phyloP scores from a whole-genome alignment of 306 rosid species.

The Cucurbita maxima region DNA sequence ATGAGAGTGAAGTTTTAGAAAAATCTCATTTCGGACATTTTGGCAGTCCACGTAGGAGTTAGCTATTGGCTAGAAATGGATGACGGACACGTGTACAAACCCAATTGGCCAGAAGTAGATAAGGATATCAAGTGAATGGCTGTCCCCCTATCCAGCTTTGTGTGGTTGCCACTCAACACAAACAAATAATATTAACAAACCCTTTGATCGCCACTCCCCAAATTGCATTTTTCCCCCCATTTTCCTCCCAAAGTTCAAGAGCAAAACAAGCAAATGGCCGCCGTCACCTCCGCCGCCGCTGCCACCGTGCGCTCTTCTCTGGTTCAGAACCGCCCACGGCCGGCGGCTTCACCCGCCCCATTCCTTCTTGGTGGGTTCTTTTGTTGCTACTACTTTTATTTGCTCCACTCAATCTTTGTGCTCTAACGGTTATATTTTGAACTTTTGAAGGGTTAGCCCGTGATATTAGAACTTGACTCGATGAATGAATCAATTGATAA shows the following conservation, averaged over 20 bases:
- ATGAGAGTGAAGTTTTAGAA: not conserved
- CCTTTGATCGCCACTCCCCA: conserved; percentile 4
- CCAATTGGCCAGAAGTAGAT: conserved; percentile 39
- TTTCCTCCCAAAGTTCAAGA: not conserved
- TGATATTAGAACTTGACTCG: too few relatives aligned
- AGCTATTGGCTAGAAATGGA: conserved; percentile 1
- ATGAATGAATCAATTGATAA: too few relatives aligned
- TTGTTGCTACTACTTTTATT: not conserved
- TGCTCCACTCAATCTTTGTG: not conserved
- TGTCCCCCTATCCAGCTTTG: conserved; percentile 25
- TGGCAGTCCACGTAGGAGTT: not conserved
- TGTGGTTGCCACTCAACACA: conserved; percentile 25
- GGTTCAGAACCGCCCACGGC: conserved; percentile 35
- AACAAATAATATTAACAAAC: conserved; percentile 22
- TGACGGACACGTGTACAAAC: conserved; percentile 40
- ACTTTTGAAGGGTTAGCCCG: too few relatives aligned
- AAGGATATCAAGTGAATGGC: conserved; percentile 40
- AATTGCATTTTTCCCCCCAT: not conserved
- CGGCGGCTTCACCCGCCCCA: conserved; percentile 31
- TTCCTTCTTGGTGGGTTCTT: conserved; percentile 47
- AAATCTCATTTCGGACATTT: not conserved
- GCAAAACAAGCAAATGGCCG: conserved; percentile 37
- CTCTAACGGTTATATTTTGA: not conserved
- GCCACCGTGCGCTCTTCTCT: conserved; percentile 35
- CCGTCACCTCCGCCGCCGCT: conserved; percentile 46